Evolutionary conservation across 768 basidiomycete genomes (phyloP), one percentile per base, ranked within the genome.

Genomic region (Hemileccinum impolitum): DNA sequence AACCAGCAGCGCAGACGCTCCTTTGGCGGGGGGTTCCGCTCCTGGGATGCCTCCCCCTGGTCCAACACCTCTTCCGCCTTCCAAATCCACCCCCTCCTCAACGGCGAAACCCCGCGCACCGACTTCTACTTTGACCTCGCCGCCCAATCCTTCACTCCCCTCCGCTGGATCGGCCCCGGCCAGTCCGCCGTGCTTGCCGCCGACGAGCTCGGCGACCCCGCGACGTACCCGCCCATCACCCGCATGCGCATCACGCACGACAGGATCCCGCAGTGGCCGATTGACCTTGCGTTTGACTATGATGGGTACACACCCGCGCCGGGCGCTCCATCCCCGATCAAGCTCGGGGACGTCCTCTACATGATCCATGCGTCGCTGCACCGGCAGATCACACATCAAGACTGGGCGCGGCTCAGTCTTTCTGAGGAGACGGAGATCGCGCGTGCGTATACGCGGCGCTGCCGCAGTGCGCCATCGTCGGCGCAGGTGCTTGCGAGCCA

Each of bases 121-220:
- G 75, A 77, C 34, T 74, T 86, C 51, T 56, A 74, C 39, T 81
- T 87, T 60, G 79, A 87, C 58, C 67, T 87, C 18, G 72, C 80
- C 21, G 56, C 62, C n/a, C 70, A 75, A 23, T 52, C 63, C 2
- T 82, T 80, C 52, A 34, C 64, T 1, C 83, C 82, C 6, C 57
- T 74, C 45, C 68, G 69, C 9, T 55, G 71, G 44, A 45, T 74
- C 18, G 70, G 71, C 1, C 63, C 65, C 9, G 72, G 74, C 2
- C 73, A 78, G 30, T 61, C 69, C 4, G 52, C 52, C 13, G 40
- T 70, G 0, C 59, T 87, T 3, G 59, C 75, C 0, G 43, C 55
- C 0, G 76, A 78, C 1, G 76, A 82, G 26, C 69, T 85, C 10
- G 49, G 48, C 2, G 70, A 82, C 61, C 68, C 74, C 4, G 84